Evolutionary conservation across 106 monocot genomes (phyloP), one percentile per base, ranked within the genome.

Genomic region (Chionographis japonica): DNA sequence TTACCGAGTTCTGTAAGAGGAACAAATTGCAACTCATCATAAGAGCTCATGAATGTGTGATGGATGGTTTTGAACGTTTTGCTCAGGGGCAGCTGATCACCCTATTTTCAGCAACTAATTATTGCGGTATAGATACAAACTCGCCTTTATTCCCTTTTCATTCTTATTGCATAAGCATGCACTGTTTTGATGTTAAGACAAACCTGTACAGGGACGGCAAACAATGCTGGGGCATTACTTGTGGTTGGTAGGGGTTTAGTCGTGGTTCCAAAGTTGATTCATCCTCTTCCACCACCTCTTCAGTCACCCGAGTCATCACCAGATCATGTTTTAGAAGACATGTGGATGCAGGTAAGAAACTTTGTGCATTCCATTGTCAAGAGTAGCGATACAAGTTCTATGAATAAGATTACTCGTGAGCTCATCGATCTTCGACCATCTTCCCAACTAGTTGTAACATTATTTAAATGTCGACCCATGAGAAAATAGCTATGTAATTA

Each of bases 31-130:
- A 97, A 52, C 83, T 97, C 42, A 92, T 97, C 37, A 92, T 97
- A 72, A 86, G 97, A 83, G 97, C 97, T 66, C 97, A 97, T 83
- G 97, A 97, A 73, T 97, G 97, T 67, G 97, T 97, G n/a, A 97
- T 97, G 97, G 97, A 97, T 73, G 97, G 97, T 50, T 97, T 97
- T 72, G 97, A 97, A 71, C 80, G 97, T 13, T 97, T 97, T 79
- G 97, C 97, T 68, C 97, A 97, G 40, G 97, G 97, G 2, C 97
- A 97, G 65, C 56, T 97, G 56, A 97, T 97, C 27, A 97, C 97
- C 56, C 71, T 97, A 37, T 97, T 97, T 81, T 97, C 97, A 53
- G 97, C 97, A 52, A 97, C 97, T 55, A 97, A 97, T 67, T 97
- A 97, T 56, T 97, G 97, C 59, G 97, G 97, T 97, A 90, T 43